Conservation (phyloP, 2,329 filamentous ascomycete species). For the Trichoderma arundinaceum region DNA sequence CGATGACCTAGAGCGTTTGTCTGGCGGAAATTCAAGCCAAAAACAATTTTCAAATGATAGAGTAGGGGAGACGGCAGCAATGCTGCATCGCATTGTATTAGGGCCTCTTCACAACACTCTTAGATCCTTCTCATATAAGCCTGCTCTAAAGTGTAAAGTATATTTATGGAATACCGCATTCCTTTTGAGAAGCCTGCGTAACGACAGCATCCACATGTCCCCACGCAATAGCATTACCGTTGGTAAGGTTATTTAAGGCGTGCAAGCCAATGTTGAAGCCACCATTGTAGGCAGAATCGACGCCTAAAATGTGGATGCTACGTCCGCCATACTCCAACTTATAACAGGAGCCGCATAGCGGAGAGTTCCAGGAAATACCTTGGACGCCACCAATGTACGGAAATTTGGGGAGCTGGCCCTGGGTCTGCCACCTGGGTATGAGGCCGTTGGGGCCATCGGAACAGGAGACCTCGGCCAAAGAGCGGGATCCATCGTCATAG, state of each 20-base stretch:
- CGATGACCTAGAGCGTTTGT: too few relatives aligned
- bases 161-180: slow-evolving; percentile 46
- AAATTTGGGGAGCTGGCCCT: slow-evolving; percentile 57
- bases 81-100: too few relatives aligned
- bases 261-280: slow-evolving; percentile 61
- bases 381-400: slow-evolving; percentile 61
- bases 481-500: slow-evolving; percentile 67
- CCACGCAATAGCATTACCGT: slow-evolving; percentile 53
- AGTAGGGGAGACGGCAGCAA: too few relatives aligned
- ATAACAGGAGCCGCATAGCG: slow-evolving; percentile 65
- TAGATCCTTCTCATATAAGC: too few relatives aligned
- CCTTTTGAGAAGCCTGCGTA: slow-evolving; percentile 48
- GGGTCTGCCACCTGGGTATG: slow-evolving; percentile 63
- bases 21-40: too few relatives aligned
- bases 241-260: slow-evolving; percentile 63
- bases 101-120: too few relatives aligned
- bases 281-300: slow-evolving; percentile 55
- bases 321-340: slow-evolving; percentile 56
- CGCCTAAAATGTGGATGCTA: slow-evolving; percentile 59
- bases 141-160: too few relatives aligned
- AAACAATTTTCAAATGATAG: too few relatives aligned
- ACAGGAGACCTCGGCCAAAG: slow-evolving; percentile 65
- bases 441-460: slow-evolving; percentile 72
- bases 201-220: slow-evolving; percentile 60
- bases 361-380: slow-evolving; percentile 63